A percentile compares a stretch with the other conserved stretches of the same genome.
These are phyloP conservation scores for Boletus rubropictus DNA, from an alignment of 768 basidiomycete genomes.

Conservation along the genomic window DNA sequence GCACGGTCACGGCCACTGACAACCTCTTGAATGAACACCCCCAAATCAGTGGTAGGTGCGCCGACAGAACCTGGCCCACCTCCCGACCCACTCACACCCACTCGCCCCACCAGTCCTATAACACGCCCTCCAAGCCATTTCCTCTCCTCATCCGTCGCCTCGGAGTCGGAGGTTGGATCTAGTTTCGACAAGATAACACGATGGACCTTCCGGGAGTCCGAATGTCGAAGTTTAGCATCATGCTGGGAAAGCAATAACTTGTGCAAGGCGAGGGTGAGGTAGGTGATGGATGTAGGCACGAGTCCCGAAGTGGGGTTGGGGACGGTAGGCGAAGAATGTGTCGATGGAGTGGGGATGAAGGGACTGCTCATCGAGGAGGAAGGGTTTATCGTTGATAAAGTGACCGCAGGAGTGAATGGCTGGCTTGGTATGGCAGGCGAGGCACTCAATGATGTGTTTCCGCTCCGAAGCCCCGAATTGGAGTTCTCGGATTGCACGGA, in stretches of 20 bases:
- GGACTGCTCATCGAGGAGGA: slow-evolving; percentile 11
- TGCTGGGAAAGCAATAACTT: slow-evolving; percentile 24
- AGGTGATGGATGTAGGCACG: slow-evolving; percentile 1
- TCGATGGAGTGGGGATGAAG: background rate
- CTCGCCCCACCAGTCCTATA: slow-evolving; percentile 37
- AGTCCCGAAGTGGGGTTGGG: slow-evolving; percentile 10
- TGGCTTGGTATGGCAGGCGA: slow-evolving; percentile 13
- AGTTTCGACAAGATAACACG: slow-evolving; percentile 57
- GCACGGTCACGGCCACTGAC: slow-evolving; percentile 30
- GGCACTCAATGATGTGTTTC: slow-evolving; percentile 14
- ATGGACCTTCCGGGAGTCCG: slow-evolving; percentile 57
- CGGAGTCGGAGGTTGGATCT: slow-evolving; percentile 35
- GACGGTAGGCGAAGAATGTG: slow-evolving; percentile 8
- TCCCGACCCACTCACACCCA: slow-evolving; percentile 29
- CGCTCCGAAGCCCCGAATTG: slow-evolving; percentile 9
- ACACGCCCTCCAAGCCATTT: slow-evolving; percentile 29
- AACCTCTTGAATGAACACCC: slow-evolving; percentile 43
- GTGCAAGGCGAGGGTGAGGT: slow-evolving; percentile 26
- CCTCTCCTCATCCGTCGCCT: slow-evolving; percentile 29
- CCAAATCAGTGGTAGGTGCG: slow-evolving; percentile 48
- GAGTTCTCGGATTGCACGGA: slow-evolving; percentile 14
- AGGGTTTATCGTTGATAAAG: slow-evolving; percentile 3
- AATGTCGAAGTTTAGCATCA: slow-evolving; percentile 27
- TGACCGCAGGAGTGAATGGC: slow-evolving; percentile 2
- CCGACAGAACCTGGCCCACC: slow-evolving; percentile 39